A percentile compares a stretch with the other conserved stretches of the same genome.
Conservation (phyloP, 805 yeast genomes). For the Clavispora phyllophila region DNA sequence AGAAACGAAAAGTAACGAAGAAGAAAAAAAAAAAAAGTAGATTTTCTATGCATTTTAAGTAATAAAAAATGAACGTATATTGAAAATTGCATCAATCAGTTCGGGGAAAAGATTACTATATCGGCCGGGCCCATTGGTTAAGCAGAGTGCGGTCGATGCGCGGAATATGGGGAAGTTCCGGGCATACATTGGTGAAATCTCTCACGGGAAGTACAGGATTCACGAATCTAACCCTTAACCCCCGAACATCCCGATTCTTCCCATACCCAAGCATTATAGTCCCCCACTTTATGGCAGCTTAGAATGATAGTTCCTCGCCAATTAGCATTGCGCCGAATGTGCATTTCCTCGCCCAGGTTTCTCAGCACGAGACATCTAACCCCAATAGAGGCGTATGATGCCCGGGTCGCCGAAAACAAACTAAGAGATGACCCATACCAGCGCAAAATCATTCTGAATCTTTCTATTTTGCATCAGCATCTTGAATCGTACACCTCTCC, state of each 20-base stretch:
- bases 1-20: not conserved
- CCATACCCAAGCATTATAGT: not conserved
- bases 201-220: not conserved
- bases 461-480: slow-evolving; percentile 55
- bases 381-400: slow-evolving; percentile 50
- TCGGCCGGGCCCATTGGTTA: not conserved
- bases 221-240: not conserved
- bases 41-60: no score
- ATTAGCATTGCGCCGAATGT: not conserved
- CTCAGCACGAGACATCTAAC: not conserved
- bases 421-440: slow-evolving; percentile 77
- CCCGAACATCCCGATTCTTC: not conserved
- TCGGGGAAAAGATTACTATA: no score
- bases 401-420: slow-evolving; percentile 42
- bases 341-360: not conserved
- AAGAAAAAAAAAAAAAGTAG: not conserved
- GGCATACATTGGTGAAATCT: not conserved
- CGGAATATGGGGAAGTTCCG: slow-evolving; percentile 1
- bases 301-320: not conserved
- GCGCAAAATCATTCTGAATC: slow-evolving; percentile 58
- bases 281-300: not conserved
- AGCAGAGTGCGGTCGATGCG: not conserved
- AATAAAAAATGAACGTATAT: no score
- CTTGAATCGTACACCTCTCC: slow-evolving; percentile 61
- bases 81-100: no score